Percentiles rank a stretch among this genome's conserved stretches.
Evolutionary conservation across 2,329 filamentous ascomycete genomes (phyloP).

Genomic region (Paraphoma sp.): DNA sequence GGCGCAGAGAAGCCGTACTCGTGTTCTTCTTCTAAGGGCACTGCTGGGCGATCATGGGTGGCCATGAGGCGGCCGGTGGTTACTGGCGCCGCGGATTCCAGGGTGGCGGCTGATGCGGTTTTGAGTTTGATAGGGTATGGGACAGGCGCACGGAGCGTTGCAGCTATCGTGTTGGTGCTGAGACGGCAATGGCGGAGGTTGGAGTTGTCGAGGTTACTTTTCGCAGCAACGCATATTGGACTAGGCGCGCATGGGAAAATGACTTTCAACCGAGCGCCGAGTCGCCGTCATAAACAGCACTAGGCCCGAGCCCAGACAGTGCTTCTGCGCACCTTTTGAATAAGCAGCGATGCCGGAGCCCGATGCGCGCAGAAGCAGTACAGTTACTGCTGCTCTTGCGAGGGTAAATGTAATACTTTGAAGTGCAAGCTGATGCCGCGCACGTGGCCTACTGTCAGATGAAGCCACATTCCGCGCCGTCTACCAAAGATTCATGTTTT

Average conservation of each 20-base stretch:
- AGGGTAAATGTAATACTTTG: not conserved
- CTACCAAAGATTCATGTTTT: not conserved
- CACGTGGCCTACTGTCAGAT: not conserved
- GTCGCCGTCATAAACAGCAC: slow-evolving; percentile 19
- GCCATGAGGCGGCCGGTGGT: slow-evolving; percentile 48
- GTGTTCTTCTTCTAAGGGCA: slow-evolving; percentile 48
- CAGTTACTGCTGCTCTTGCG: no score
- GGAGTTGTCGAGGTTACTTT: slow-evolving; percentile 32
- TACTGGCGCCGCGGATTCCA: slow-evolving; percentile 44
- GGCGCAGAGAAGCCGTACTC: slow-evolving; percentile 42
- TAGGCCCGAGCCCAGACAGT: slow-evolving; percentile 2
- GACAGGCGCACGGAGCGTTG: slow-evolving; percentile 9
- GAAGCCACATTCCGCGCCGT: not conserved
- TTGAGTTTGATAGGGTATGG: slow-evolving; percentile 3
- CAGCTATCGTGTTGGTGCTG: slow-evolving; percentile 18
- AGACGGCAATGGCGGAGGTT: slow-evolving; percentile 14
- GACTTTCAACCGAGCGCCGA: slow-evolving; percentile 33
- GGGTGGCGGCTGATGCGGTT: slow-evolving; percentile 34
- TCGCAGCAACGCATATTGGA: slow-evolving; percentile 31
- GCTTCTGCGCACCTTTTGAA: slow-evolving; percentile 1
- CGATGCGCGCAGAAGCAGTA: no score
- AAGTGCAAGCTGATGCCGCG: not conserved
- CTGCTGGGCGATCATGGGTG: slow-evolving; percentile 47
- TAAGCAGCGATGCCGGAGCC: slow-evolving; percentile 25
- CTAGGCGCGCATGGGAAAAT: slow-evolving; percentile 12